Conservation (phyloP, 495 filamentous ascomycete genomes). For the Filosporella fistucella region DNA sequence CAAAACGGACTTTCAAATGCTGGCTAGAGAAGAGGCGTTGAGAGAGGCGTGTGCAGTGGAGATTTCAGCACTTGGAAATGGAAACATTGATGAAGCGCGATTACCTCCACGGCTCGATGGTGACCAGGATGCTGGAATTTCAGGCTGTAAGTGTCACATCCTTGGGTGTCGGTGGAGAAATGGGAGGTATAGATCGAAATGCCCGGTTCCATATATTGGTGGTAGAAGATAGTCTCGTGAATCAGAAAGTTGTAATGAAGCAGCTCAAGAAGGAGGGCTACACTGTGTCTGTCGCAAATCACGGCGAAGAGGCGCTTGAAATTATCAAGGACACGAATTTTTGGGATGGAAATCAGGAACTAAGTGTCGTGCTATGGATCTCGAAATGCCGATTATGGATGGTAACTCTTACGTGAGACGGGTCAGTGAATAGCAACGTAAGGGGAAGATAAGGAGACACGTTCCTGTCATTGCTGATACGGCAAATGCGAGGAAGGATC, state of each 20-base stretch:
- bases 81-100: not conserved
- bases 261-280: slow-evolving; percentile 66
- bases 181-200: not conserved
- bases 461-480: slow-evolving; percentile 78
- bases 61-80: slow-evolving; percentile 1
- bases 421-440: slow-evolving; percentile 59
- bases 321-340: slow-evolving; percentile 40
- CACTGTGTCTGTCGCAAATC: slow-evolving; percentile 64
- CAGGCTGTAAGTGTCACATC: too few species aligned
- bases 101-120: too few species aligned
- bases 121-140: not conserved
- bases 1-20: slow-evolving; percentile 3
- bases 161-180: not conserved
- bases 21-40: slow-evolving; percentile 11
- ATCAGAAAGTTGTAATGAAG: slow-evolving; percentile 65
- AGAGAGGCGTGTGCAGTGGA: slow-evolving; percentile 10
- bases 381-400: slow-evolving; percentile 88
- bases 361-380: slow-evolving; percentile 78
- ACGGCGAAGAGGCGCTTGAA: slow-evolving; percentile 69
- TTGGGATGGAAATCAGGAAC: slow-evolving; percentile 32
- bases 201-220: slow-evolving; percentile 45
- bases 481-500: slow-evolving; percentile 69
- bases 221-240: slow-evolving; percentile 82
- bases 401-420: slow-evolving; percentile 65
- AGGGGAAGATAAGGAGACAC: slow-evolving; percentile 49